These are phyloP conservation scores for Collybia nuda DNA, from an alignment of 768 basidiomycete genomes.

Conservation along the genomic window DNA sequence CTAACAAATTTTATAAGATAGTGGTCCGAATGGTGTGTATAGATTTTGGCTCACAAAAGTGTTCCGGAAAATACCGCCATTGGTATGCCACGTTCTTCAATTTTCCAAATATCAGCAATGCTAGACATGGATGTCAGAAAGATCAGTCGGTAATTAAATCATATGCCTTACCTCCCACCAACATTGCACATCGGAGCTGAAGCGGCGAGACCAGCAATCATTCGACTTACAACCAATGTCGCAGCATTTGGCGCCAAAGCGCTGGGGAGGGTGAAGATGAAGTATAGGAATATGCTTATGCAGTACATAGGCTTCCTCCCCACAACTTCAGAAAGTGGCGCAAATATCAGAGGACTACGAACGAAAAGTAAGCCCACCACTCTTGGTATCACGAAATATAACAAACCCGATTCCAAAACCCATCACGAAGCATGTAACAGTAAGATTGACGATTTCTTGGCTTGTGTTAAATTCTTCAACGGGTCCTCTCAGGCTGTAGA, in stretches of 20 bases:
- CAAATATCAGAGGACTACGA: conserved; percentile 39
- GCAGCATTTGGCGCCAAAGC: conserved; percentile 43
- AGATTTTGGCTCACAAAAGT: conserved; percentile 33
- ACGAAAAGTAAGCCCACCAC: conserved; percentile 4
- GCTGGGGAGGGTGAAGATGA: conserved; percentile 46
- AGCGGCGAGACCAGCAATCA: conserved; percentile 29
- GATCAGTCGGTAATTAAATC: background rate
- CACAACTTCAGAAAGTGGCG: conserved; percentile 36
- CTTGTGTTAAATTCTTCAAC: conserved; percentile 27
- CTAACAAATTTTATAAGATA: conserved; percentile 9
- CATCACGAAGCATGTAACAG: conserved; percentile 41
- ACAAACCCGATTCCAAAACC: conserved; percentile 40
- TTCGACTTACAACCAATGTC: conserved; percentile 41
- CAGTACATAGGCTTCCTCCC: conserved; percentile 36
- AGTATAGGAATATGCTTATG: conserved; percentile 37
- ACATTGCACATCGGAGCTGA: conserved; percentile 45
- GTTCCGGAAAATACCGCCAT: conserved; percentile 49
- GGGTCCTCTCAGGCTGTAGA: conserved; percentile 30
- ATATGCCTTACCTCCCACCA: conserved; percentile 31
- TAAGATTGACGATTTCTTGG: conserved; percentile 39
- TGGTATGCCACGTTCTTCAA: conserved; percentile 42
- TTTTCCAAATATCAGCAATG: conserved; percentile 40
- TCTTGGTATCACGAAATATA: background rate
- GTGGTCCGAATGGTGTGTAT: background rate
- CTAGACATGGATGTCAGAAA: conserved; percentile 5